A percentile compares a stretch with the other conserved stretches of the same genome.
phyloP scores from a whole-genome alignment of 2,329 filamentous ascomycete species.

The Chrysosporium keratinophilum region DNA sequence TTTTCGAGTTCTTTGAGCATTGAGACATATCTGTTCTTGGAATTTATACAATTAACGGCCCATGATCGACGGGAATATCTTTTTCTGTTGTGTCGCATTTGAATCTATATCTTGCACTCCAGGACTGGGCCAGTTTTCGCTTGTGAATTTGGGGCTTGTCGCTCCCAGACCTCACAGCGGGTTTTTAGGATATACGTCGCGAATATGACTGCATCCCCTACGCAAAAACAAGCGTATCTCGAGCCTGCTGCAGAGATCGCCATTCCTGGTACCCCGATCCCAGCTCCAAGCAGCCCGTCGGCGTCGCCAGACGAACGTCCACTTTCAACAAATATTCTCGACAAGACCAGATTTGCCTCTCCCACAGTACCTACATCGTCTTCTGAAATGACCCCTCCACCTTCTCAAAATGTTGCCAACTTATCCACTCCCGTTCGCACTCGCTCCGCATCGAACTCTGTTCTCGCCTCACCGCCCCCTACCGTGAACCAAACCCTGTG shows the following conservation, averaged over 20 bases:
- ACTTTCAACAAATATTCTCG: constrained; percentile 13
- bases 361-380: constrained; percentile 40
- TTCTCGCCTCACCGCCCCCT: constrained; percentile 41
- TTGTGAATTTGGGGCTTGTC: not conserved
- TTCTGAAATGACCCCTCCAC: constrained; percentile 51
- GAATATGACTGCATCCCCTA: not conserved
- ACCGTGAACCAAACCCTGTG: constrained; percentile 33
- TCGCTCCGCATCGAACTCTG: constrained; percentile 29
- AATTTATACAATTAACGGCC: not conserved
- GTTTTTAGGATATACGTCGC: not conserved
- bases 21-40: not conserved
- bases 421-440: constrained; percentile 29
- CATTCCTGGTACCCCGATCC: constrained; percentile 28
- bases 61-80: too few relatives aligned
- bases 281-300: constrained; percentile 24
- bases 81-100: not conserved
- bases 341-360: constrained; percentile 17
- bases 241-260: constrained; percentile 32
- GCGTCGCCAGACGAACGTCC: constrained; percentile 28
- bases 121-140: not conserved
- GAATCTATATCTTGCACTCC: not conserved
- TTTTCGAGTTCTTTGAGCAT: not conserved
- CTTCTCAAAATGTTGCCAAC: constrained; percentile 35
- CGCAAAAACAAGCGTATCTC: constrained; percentile 24
- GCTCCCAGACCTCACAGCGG: not conserved